These are phyloP conservation scores for Vitis riparia DNA, from an alignment of 164 flowering plant species.

Conservation along the genomic window DNA sequence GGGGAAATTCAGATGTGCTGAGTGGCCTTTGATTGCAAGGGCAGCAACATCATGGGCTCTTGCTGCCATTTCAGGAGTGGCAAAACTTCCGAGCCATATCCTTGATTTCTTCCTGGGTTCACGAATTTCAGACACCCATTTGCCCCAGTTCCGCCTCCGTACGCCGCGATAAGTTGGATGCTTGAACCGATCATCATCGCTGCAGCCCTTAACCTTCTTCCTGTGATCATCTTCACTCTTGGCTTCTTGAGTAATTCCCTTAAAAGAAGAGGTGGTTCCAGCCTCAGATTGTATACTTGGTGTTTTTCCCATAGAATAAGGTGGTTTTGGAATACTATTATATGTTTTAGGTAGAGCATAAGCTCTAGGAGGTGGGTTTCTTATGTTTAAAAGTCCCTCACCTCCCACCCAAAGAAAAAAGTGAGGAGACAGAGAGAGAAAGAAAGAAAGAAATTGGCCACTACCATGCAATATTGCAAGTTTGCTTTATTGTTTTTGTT, in stretches of 20 bases:
- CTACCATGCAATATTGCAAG: no score
- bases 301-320: no score
- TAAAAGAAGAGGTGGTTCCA: no score
- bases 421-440: no score
- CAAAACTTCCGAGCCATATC: constrained; percentile 65
- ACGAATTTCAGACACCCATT: constrained; percentile 67
- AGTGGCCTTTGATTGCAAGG: constrained; percentile 48
- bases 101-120: constrained; percentile 66
- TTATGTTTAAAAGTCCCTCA: no score
- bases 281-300: no score
- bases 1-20: constrained; percentile 59
- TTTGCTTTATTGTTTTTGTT: background rate
- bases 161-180: constrained; percentile 51
- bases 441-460: no score
- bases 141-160: constrained; percentile 59
- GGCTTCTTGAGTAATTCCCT: background rate
- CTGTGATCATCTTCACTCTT: background rate
- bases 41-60: constrained; percentile 73
- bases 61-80: constrained; percentile 72
- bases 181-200: background rate
- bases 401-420: no score
- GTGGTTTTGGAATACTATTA: no score
- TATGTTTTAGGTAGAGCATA: no score
- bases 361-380: no score
- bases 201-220: background rate